Evolutionary conservation across 129 eudicot species (phyloP).

Genomic region (Rutidosis leptorrhynchoides): DNA sequence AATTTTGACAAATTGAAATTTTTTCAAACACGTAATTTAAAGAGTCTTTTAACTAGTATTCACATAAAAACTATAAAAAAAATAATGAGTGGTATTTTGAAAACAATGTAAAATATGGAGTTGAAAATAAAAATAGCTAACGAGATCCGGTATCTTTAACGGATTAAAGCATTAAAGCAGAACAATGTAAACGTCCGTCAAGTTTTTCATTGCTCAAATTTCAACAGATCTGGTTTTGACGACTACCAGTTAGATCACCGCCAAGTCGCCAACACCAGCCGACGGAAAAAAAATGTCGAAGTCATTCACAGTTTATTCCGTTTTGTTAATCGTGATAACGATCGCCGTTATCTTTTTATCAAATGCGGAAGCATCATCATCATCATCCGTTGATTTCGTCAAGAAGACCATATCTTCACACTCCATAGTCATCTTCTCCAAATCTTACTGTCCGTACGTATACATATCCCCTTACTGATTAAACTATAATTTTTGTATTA

Average conservation of each 20-base stretch:
- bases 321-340: conserved; percentile 20
- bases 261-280: background rate
- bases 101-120: too few relatives aligned
- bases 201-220: background rate
- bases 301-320: conserved; percentile 1
- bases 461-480: background rate
- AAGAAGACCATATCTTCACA: conserved; percentile 87
- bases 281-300: conserved; percentile 24
- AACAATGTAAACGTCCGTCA: too few relatives aligned
- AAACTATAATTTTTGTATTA: background rate
- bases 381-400: conserved; percentile 46
- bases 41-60: too few relatives aligned
- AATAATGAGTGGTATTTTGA: too few relatives aligned
- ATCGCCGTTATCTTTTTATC: conserved; percentile 2
- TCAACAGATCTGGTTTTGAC: background rate
- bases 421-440: conserved; percentile 92
- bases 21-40: too few relatives aligned
- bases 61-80: too few relatives aligned
- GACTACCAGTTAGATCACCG: background rate
- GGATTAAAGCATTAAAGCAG: too few relatives aligned
- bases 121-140: too few relatives aligned
- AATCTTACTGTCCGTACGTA: conserved; percentile 95
- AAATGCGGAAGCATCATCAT: conserved; percentile 24
- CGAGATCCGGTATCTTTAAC: too few relatives aligned
- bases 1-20: too few relatives aligned